Evolutionary conservation across 1,139 yeast genomes (phyloP), one percentile per base, ranked within the genome.

Genomic region (Saccharomyces pastorianus): DNA sequence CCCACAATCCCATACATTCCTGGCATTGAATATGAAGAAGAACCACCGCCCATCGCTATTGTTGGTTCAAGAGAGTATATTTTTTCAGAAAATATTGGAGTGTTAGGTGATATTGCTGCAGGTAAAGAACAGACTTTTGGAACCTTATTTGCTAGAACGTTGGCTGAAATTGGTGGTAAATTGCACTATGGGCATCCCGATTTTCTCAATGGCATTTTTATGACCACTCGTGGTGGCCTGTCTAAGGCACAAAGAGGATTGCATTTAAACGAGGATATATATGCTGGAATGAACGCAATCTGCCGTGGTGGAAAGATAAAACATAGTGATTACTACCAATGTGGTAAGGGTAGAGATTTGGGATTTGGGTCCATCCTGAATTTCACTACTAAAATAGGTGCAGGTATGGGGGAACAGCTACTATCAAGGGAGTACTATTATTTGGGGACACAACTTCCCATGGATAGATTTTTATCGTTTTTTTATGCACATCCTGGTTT

Each of bases 91-190:
- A 85, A 85, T 61, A 81, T 85, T 54, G 96, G 96, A 5, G 84
- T 88, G 2, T 71, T 89, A 25, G 96, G 96, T 1, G 96, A 89
- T 69, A 84, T 89, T 54, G 96, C 96, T 0, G 96, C 96, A 1
- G 95, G 96, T 0, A 89, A 89, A 64, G 96, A 89, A 64, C 96
- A 89, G 66, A 89, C 96, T 0, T 89, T 89, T 74, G 96, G 96
- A 0, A 89, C 96, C 0, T 72, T 89, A 55, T 89, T 88, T 74
- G 91, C 96, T 0, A 75, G 96, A 60, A 87, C 96, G 0, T 71
- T 89, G 61, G 91, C 95, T 0, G 86, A 84, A 58, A 83, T 89
- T 59, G 96, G 96, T 0, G 96, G 95, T 0, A 89, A 89, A 66
- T 72, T 89, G 44, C 96, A 89, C 65, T 89, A 89, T 70, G 96